Base-by-base conservation (phyloP, 768 basidiomycete genomes). In the Xerocomellus dryophilus region DNA sequence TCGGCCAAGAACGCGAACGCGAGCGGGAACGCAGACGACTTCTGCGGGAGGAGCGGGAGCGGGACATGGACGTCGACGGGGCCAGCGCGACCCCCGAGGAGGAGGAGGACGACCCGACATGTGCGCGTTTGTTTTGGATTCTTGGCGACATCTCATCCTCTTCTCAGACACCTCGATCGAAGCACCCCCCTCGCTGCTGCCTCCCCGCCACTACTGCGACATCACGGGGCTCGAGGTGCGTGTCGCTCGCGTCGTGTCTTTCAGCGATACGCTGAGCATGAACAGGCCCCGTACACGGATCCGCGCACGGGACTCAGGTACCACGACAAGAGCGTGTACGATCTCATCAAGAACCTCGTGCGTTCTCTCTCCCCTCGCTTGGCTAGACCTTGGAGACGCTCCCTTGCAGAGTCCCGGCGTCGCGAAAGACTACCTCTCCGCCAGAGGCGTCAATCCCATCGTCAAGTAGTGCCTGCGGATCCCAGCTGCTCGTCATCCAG, bases 291-390 rank as follows among this genome's bases (percentile, higher is more conserved):
- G 1, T 92, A 93, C 60, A 92, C 88, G 0, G 88, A 93, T 60
- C 90, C 90, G 6, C 80, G 82, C 2, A 90, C 89, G 0, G 83
- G 85, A 2, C 74, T 93, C 7, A 79, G 90, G 5, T 93, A 88
- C 65, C 87, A 93, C 55, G 86, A 93, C 74, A 90, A 88, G 74
- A 88, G 83, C 56, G 81, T 92, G n/a, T 93, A 91, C 63, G 88
- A 90, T 43, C 73, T 90, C 23, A 81, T 92, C 57, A 89, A 88
- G 65, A 78, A 80, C 43, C 70, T 93, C 62, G 90, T 89, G 47
- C 54, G 76, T 43, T 40, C 17, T 7, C 20, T 14, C 10, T 25
- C 21, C 38, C 6, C 7, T 9, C 31, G 14, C 6, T 7, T 46
- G 15, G 15, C 4, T 18, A 39, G 7, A 27, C 11, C 17, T 15